Evolutionary conservation across 2,329 filamentous ascomycete species (phyloP), one percentile per base, ranked within the genome.

Genomic region (Alternaria tenuissima): DNA sequence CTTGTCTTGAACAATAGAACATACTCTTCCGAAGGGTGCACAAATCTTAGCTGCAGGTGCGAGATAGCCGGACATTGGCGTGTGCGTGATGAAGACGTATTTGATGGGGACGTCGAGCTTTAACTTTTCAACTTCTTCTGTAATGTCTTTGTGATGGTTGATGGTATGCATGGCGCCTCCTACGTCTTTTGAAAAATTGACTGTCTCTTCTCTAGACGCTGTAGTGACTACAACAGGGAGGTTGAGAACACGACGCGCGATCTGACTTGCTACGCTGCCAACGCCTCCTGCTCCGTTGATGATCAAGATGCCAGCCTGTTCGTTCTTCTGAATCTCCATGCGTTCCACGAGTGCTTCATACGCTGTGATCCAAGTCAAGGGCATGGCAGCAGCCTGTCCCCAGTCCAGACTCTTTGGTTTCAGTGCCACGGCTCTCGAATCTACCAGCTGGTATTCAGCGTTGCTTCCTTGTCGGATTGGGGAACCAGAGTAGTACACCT

Each of bases 381-480:
- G 57, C 57, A 59, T 59, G n/a, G 57, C 57, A 7, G 57, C 57
- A 8, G 52, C 57, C 9, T 59, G 43, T 8, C 52, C 52, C 57
- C 52, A 59, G n/a, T 55, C 57, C 30, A 59, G 20, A 20, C 43
- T 55, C 30, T 44, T 55, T 18, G 57, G 57, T 32, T 59, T 59
- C n/a, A 59, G 14, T 8, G 57, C 57, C 20, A 49, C 57, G 2
- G 52, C 57, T 44, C 57, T 43, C 4, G 57, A 49, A 24, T 59
- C 57, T 30, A 59, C 57, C 2, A 59, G 22, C 14, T 59, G 57
- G 14, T 49, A 59, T 26, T 59, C 52, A 12, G 57, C 57, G 20
- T 59, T 59, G n/a, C 52, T 59, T 30, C 57, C 57, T 18, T 59
- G 51, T 18, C 57, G 57, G 18, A 59, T 59, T 12, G 57, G 57